A percentile compares a stretch with the other conserved stretches of the same genome.
Evolutionary conservation across 257 asterid species (phyloP).

Genomic region (Lycium barbarum): DNA sequence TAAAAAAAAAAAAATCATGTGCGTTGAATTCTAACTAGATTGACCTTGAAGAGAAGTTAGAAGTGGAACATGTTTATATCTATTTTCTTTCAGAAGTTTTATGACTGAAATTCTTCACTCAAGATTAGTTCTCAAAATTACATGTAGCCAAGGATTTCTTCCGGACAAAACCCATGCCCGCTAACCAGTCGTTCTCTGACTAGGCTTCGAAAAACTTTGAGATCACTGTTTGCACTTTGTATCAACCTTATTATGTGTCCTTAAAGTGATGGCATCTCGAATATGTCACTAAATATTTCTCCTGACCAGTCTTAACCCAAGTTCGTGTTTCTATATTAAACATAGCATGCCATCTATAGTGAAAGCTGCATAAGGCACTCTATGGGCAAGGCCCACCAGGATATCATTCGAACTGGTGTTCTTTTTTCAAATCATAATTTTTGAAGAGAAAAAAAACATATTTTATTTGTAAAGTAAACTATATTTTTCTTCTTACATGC

Average conservation of each 20-base stretch:
- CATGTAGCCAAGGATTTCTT: background rate
- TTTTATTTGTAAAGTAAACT: background rate
- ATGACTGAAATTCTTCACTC: slow-evolving; percentile 5
- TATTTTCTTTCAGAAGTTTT: slow-evolving; percentile 12
- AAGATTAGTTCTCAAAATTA: slow-evolving; percentile 4
- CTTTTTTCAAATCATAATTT: slow-evolving; percentile 3
- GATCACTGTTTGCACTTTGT: slow-evolving; percentile 1
- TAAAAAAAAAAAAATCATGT: background rate
- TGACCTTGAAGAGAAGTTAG: background rate
- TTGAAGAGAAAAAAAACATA: background rate
- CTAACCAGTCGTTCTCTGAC: too few species aligned
- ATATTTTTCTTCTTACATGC: slow-evolving; percentile 13
- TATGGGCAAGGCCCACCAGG: slow-evolving; percentile 13
- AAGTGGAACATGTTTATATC: background rate
- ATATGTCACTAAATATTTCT: slow-evolving; percentile 4
- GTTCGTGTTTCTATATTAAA: background rate
- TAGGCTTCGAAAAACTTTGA: too few species aligned
- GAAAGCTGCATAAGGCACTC: slow-evolving; percentile 16
- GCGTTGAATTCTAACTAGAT: background rate
- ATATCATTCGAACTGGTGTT: slow-evolving; percentile 3
- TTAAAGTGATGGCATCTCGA: background rate
- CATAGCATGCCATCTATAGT: background rate
- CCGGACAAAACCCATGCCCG: too few species aligned
- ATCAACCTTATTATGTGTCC: background rate
- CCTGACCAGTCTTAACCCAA: slow-evolving; percentile 13